Base-by-base conservation (phyloP, 2,329 filamentous ascomycete genomes). In the Clarireedia hainanense region DNA sequence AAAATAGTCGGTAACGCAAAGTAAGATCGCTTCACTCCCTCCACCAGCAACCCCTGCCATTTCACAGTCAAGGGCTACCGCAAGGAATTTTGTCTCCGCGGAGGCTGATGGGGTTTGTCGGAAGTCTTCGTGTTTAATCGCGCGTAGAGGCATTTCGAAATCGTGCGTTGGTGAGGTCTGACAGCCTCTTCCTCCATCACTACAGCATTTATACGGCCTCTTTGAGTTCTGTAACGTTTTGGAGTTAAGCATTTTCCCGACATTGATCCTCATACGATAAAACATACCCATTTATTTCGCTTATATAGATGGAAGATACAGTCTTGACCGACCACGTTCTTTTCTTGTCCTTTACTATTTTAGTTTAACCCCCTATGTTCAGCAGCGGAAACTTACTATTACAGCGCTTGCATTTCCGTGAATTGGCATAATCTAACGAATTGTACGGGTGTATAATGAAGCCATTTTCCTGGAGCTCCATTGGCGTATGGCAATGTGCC, bases 21-120 rank as follows among this genome's bases (percentile, higher is more conserved):
- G 51, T 10, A 67, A 69, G n/a, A 73, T 72, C 3, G 72, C 58
- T 57, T 70, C 70, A 40, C 59, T 50, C 24, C 68, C 66, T 15
- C 43, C 43, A 9, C 68, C 61, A 2, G 40, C 53, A 1, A 74
- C 63, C 14, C 63, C 66, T 5, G 74, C 74, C 75, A 78, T 78
- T 61, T 79, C 76, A 57, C 76, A 78, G 59, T 79, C 76, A 6
- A 79, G 61, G 0, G 68, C 71, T 2, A 79, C 69, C 3, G 71
- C 74, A 27, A 47, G 62, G 47, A 65, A 68, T 45, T 61, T 67
- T 6, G 47, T n/a, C 15, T 47, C 17, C 14, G 6, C 26, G 14
- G 56, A 53, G 27, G 51, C 26, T 36, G 56, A 3, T 27, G 60
- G 61, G 4, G 61, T 58, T 46, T 53, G 34, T 24, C 27, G 20